Conservation (phyloP, 176 grass and related monocot species). For the Aechmea fasciata region DNA sequence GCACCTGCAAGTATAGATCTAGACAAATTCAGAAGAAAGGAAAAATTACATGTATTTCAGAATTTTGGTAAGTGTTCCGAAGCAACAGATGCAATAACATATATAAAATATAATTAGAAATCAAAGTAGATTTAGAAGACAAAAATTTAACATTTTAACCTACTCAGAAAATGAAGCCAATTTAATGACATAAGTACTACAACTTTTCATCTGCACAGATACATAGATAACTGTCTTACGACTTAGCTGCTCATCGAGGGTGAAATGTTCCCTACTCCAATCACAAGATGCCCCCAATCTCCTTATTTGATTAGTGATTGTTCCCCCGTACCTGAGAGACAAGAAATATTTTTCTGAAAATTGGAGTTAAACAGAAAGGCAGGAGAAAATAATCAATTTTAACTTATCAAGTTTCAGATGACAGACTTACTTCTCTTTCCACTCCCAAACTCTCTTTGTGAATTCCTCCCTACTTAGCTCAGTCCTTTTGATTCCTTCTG, state of each 20-base stretch:
- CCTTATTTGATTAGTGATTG: slow-evolving; percentile 94
- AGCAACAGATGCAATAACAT: background rate
- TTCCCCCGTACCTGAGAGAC: slow-evolving; percentile 72
- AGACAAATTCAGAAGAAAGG: slow-evolving; percentile 13
- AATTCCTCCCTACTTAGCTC: slow-evolving; percentile 92
- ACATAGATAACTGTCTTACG: slow-evolving; percentile 47
- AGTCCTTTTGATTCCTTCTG: slow-evolving; percentile 89
- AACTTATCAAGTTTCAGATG: slow-evolving; percentile 3
- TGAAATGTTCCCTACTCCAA: slow-evolving; percentile 87
- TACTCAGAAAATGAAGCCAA: background rate
- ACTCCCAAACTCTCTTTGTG: slow-evolving; percentile 89
- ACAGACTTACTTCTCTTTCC: slow-evolving; percentile 89
- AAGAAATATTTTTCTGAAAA: background rate
- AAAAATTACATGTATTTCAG: background rate
- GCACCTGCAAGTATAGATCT: slow-evolving; percentile 48
- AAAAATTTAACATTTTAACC: background rate
- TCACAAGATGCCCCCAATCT: slow-evolving; percentile 96
- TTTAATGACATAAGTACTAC: background rate
- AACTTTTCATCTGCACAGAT: background rate
- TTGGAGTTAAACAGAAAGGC: background rate
- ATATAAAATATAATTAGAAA: background rate
- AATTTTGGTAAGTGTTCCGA: background rate
- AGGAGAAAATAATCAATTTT: background rate
- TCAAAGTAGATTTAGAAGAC: background rate
- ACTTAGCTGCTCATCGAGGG: slow-evolving; percentile 90